Evolutionary conservation across 805 yeast genomes (phyloP).

Genomic region (Metschnikowia peoriensis): DNA sequence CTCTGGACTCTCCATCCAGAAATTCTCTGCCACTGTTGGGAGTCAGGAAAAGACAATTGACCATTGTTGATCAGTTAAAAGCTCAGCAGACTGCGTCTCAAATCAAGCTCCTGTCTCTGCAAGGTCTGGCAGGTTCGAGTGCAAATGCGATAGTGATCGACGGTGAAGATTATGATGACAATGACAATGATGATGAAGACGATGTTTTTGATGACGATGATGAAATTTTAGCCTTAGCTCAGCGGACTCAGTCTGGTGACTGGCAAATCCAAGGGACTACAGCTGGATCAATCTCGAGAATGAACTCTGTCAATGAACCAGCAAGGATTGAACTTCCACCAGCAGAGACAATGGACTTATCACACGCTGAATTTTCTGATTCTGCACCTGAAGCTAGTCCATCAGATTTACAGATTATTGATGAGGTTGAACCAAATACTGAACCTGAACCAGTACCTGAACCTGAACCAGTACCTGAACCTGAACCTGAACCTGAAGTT

Average conservation of each 20-base stretch:
- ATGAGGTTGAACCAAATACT: not conserved
- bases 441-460: too few relatives aligned
- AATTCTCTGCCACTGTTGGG: conserved; percentile 5
- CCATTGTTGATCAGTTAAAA: conserved; percentile 3
- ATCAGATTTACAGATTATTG: too few relatives aligned
- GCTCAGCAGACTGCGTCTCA: not conserved
- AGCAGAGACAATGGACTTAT: too few relatives aligned
- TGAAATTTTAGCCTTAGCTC: conserved; percentile 16
- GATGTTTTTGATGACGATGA: conserved; percentile 19
- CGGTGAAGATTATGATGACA: not conserved
- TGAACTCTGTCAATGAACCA: too few relatives aligned
- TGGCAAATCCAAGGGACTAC: not conserved
- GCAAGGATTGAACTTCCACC: too few relatives aligned
- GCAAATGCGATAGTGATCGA: not conserved
- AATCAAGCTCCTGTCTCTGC: not conserved
- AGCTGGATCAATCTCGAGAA: not conserved
- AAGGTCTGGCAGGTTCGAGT: not conserved
- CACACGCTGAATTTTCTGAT: too few relatives aligned
- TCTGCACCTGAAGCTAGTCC: too few relatives aligned
- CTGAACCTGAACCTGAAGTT: too few relatives aligned
- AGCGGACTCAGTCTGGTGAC: conserved; percentile 16
- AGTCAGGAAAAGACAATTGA: not conserved
- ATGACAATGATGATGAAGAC: not conserved
- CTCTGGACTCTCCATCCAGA: not conserved
- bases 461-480: too few relatives aligned